A percentile compares a stretch with the other conserved stretches of the same genome.
Evolutionary conservation across 2,329 filamentous ascomycete species (phyloP).

Genomic region (Zasmidium angulare): DNA sequence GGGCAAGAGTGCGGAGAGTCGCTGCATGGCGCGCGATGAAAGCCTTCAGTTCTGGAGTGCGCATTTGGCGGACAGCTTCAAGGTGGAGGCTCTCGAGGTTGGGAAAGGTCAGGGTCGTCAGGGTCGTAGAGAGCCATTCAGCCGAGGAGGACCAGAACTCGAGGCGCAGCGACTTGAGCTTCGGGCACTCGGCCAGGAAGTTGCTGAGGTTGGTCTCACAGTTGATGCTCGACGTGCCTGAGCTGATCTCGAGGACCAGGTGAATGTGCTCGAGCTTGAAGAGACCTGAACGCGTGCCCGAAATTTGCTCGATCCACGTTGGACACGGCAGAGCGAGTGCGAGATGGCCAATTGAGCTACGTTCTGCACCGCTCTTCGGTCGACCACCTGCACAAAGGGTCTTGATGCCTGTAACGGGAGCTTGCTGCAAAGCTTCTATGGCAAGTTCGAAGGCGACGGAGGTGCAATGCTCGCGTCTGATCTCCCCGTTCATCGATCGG

Average conservation of each 20-base stretch:
- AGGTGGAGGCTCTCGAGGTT: constrained; percentile 2
- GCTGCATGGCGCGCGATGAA: constrained; percentile 10
- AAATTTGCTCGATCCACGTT: too few species aligned
- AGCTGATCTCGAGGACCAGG: constrained; percentile 8
- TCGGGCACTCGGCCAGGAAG: not conserved
- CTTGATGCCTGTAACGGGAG: too few species aligned
- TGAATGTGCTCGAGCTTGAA: constrained; percentile 3
- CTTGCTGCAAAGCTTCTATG: too few species aligned
- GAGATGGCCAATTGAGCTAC: not conserved
- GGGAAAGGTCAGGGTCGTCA: constrained; percentile 7
- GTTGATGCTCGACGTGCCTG: not conserved
- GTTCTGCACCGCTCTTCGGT: too few species aligned
- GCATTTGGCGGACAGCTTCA: constrained; percentile 8
- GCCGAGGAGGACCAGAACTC: constrained; percentile 8
- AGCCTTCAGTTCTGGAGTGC: not conserved
- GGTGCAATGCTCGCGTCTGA: not conserved
- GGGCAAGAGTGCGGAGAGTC: constrained; percentile 4
- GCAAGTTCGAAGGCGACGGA: too few species aligned
- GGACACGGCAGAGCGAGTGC: not conserved
- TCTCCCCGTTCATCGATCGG: not conserved
- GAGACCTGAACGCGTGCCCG: too few species aligned
- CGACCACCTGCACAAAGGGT: too few species aligned
- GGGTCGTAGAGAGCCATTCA: constrained; percentile 7
- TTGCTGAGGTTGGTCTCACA: constrained; percentile 3
- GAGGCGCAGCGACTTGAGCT: constrained; percentile 9